Percentiles rank a stretch among this genome's conserved stretches.
These are phyloP conservation scores for Carex littledalei DNA, from an alignment of 176 grass and related monocot species.

Conservation along the genomic window DNA sequence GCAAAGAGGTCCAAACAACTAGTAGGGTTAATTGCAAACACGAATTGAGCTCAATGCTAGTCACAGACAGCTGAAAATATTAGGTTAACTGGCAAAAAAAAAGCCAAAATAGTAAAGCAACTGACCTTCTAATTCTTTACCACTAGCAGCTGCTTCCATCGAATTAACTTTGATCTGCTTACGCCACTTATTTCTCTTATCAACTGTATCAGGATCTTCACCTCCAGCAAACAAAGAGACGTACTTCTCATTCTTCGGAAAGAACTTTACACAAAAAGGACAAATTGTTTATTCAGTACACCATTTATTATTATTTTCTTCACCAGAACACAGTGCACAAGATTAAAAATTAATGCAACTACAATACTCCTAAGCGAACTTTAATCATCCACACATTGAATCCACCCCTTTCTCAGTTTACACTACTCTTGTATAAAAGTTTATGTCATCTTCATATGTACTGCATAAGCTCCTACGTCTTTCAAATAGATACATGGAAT, in stretches of 20 bases:
- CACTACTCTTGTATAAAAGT: background rate
- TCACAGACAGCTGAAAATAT: background rate
- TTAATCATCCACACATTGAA: conserved; percentile 3
- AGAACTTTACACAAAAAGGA: conserved; percentile 55
- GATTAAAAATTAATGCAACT: background rate
- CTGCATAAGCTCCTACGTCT: background rate
- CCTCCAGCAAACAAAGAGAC: conserved; percentile 65
- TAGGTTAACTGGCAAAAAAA: background rate
- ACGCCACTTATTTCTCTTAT: conserved; percentile 71
- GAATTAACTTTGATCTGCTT: conserved; percentile 84
- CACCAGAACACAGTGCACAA: background rate
- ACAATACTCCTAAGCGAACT: background rate
- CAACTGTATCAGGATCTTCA: conserved; percentile 40
- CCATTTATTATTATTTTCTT: conserved; percentile 9
- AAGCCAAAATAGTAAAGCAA: background rate
- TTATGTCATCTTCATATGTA: conserved; percentile 18
- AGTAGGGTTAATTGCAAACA: background rate
- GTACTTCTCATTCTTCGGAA: conserved; percentile 91
- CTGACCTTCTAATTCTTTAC: conserved; percentile 91
- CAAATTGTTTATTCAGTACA: conserved; percentile 27
- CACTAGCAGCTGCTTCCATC: conserved; percentile 61
- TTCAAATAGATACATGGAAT: background rate
- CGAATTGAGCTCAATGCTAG: background rate
- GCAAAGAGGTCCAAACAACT: background rate
- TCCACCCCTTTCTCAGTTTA: background rate